A percentile compares a stretch with the other conserved stretches of the same genome.
phyloP scores from a whole-genome alignment of 208 protist genomes.

The Trichomonas gallinae region DNA sequence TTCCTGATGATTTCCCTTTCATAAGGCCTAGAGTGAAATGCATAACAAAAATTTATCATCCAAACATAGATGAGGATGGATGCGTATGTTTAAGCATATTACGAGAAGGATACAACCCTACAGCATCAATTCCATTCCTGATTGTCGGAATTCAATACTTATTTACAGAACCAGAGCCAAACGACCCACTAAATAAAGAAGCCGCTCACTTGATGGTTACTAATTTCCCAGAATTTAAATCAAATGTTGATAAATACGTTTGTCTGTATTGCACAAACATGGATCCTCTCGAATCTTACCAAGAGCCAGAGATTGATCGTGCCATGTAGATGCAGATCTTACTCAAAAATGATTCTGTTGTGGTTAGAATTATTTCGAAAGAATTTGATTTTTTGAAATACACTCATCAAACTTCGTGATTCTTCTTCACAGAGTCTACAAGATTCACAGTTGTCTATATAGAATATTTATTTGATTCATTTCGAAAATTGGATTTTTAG shows the following conservation, averaged over 20 bases:
- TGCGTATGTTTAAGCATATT: background rate
- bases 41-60: background rate
- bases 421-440: too few relatives aligned
- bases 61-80: background rate
- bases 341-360: too few relatives aligned
- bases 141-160: background rate
- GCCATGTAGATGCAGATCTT: too few relatives aligned
- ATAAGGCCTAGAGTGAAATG: background rate
- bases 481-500: too few relatives aligned
- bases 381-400: too few relatives aligned
- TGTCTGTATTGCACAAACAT: background rate
- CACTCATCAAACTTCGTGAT: too few relatives aligned
- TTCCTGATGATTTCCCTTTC: slow-evolving; percentile 16
- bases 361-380: too few relatives aligned
- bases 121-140: background rate
- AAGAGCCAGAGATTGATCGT: too few relatives aligned
- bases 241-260: background rate
- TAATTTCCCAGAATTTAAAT: background rate
- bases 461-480: too few relatives aligned
- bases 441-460: too few relatives aligned
- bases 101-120: background rate
- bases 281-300: background rate
- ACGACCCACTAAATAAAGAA: slow-evolving; percentile 14
- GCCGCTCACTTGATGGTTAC: background rate
- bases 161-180: background rate